Evolutionary conservation across 1,139 yeast genomes (phyloP), one percentile per base, ranked within the genome.

Genomic region (Pichia sp.): DNA sequence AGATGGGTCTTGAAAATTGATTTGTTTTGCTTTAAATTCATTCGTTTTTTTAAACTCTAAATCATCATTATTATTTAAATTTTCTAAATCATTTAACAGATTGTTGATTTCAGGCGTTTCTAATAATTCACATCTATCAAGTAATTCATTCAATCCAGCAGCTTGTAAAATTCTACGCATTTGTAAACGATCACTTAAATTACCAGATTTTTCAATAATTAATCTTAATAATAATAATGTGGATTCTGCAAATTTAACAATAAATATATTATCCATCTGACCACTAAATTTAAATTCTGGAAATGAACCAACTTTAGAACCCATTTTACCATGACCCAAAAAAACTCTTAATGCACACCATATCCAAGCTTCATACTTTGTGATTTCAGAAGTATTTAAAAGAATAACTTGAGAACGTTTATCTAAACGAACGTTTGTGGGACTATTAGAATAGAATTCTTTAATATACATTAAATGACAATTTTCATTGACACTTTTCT

Each of bases 221-320:
- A 85, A 76, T 59, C 83, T 83, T 38, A 89, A 74, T 46, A 91
- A 72, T 30, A 87, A 68, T 72, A 89, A 72, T 0, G 95, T 81
- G 15, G 89, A 76, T 37, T 81, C 68, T 27, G 91, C 79, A 61
- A 89, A 91, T 49, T 89, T 96, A 52, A 80, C 66, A 23, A 91
- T 70, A 41, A 83, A 78, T 49, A 76, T 78, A 55, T 88, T 96
- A 32, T 80, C 74, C 3, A 69, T 64, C 2, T 72, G 59, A 1
- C 87, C 86, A 9, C 76, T 70, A 13, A 76, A 67, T 48, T 79
- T 78, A 42, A 80, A 70, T 51, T 91, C 97, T n/a, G 83, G 94
- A 47, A 89, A 80, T 1, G 96, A 95, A 2, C 96, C 96, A 8
- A 91, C 97, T 52, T 82, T 64, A 1, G 96, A 85, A 14, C 96